A percentile compares a stretch with the other conserved stretches of the same genome.
These are phyloP conservation scores for Manihot esculenta DNA, from an alignment of 441 rosid genomes.

Conservation along the genomic window DNA sequence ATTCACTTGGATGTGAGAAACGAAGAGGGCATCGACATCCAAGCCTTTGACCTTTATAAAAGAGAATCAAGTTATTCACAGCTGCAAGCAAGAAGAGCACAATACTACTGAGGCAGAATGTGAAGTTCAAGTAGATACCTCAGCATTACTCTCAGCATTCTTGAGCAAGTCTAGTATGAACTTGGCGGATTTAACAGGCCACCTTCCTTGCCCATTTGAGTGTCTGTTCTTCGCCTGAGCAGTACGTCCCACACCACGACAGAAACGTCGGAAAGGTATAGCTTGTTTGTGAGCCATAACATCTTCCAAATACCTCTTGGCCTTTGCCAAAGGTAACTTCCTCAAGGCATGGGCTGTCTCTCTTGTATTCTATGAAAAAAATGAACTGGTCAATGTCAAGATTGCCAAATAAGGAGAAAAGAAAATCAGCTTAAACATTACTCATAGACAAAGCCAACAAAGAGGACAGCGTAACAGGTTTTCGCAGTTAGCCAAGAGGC, in stretches of 20 bases:
- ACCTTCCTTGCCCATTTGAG: constrained; percentile 93
- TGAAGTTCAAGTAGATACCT: constrained; percentile 34
- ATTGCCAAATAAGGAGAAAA: no score
- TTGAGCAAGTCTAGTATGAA: constrained; percentile 83
- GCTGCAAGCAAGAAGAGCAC: background rate
- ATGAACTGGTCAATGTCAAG: background rate
- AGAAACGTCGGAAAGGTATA: constrained; percentile 91
- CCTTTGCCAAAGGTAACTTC: constrained; percentile 74
- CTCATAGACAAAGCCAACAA: no score
- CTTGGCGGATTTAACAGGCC: constrained; percentile 89
- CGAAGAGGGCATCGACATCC: constrained; percentile 81
- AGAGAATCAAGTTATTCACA: background rate
- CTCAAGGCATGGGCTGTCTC: constrained; percentile 85
- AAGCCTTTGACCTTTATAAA: constrained; percentile 81
- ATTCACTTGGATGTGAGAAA: constrained; percentile 93
- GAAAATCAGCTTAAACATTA: no score
- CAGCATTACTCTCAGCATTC: constrained; percentile 97
- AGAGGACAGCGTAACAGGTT: background rate
- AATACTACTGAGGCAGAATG: background rate
- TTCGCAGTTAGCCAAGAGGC: no score
- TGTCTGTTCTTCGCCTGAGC: constrained; percentile 98
- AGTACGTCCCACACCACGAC: constrained; percentile 92
- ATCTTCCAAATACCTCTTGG: constrained; percentile 96
- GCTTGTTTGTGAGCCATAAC: constrained; percentile 96
- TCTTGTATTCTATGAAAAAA: constrained; percentile 66